These are phyloP conservation scores for Tolypocladium nubicola DNA, from an alignment of 2,329 filamentous ascomycete species.

Conservation along the genomic window DNA sequence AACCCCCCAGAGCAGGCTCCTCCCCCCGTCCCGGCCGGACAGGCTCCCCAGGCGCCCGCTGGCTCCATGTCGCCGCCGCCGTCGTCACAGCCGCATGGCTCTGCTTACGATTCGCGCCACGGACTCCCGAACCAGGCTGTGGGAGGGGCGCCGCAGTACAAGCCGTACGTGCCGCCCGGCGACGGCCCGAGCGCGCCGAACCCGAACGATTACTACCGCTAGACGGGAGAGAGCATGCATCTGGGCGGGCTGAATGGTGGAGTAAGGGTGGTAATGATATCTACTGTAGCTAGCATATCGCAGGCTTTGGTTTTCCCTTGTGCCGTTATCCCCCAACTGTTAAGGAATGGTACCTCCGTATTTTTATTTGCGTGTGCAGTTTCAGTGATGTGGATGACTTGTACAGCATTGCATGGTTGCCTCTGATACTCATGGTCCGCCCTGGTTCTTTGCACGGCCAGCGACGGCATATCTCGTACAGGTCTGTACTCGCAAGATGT, in stretches of 20 bases:
- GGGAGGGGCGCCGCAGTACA: conserved; percentile 39
- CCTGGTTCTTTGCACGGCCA: neutral
- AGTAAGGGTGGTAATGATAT: neutral
- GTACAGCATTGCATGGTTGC: neutral
- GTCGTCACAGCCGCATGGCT: conserved; percentile 31
- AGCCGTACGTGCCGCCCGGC: conserved; percentile 45
- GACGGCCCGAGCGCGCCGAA: conserved; percentile 37
- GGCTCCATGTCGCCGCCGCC: conserved; percentile 28
- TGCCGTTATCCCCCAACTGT: neutral
- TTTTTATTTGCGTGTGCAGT: neutral
- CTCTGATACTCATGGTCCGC: neutral
- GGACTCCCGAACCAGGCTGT: conserved; percentile 35
- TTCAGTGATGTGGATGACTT: neutral
- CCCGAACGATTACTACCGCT: conserved; percentile 46
- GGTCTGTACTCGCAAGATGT: too few relatives aligned
- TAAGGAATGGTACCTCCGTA: neutral
- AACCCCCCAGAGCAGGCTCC: conserved; percentile 25
- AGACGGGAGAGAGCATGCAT: conserved; percentile 7
- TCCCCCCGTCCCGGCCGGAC: conserved; percentile 29
- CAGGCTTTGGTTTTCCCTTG: neutral
- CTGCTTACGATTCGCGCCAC: conserved; percentile 38
- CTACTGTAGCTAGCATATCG: neutral
- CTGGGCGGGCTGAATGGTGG: neutral
- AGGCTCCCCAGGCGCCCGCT: conserved; percentile 17
- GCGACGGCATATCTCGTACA: too few relatives aligned